Evolutionary conservation across 1,139 yeast species (phyloP), one percentile per base, ranked within the genome.

Genomic region (Blastobotrys indianensis): DNA sequence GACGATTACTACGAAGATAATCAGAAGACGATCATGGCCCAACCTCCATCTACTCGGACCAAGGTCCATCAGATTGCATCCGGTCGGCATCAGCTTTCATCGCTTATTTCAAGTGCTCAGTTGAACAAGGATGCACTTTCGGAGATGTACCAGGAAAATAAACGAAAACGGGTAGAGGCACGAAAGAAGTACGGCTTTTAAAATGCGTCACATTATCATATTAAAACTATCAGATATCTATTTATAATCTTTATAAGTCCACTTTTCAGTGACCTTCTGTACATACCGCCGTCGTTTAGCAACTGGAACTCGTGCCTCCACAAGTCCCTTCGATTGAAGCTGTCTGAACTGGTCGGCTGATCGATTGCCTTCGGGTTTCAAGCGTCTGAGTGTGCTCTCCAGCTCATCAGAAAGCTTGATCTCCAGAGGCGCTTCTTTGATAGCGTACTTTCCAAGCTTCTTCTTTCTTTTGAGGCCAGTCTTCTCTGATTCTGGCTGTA

Each of bases 281-380:
- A 79, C 73, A 61, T 82, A 84, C 49, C 60, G 61, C 65, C 85
- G 78, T 63, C 76, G 80, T 68, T 77, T 79, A 50, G 74, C 75
- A 41, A 78, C 79, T 9, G 85, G 88, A 41, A 82, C 75, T 67
- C 97, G 77, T 6, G 95, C 74, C 64, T 92, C 98, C 48, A 92
- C 74, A 61, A 83, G 77, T 55, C 98, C 99, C 40, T 81, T 74
- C 51, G 85, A 77, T 68, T 92, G 97, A 54, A 92, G 66, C 49
- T 77, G 78, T 63, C 82, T 74, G 80, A 92, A 82, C 53, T 87
- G 81, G 60, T 90, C 97, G 56, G 83, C 80, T 42, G 87, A 72
- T 50, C 87, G 69, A 61, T 84, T 86, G 17, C 98, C 98, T 69
- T 94, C 98, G 0, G 97, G 94, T 62, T 78, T 85, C 61, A 92